Percentiles rank a stretch among this genome's conserved stretches.
Evolutionary conservation across 2,329 filamentous ascomycete species (phyloP).

Genomic region (Neocucurbitaria cava): DNA sequence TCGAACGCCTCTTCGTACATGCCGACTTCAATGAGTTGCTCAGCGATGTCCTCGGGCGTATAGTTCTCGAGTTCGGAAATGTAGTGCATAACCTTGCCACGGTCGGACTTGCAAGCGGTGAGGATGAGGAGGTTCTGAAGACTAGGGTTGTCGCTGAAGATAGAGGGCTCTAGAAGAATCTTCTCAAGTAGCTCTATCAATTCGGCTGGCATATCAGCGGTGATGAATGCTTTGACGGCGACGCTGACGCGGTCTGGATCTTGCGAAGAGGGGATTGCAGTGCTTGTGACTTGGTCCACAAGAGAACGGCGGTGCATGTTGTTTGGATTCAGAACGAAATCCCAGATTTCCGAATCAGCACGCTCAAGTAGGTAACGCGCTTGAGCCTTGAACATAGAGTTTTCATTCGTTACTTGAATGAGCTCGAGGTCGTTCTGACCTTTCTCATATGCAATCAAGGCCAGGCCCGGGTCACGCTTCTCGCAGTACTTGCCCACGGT

Average conservation of each 20-base stretch:
- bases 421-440: conserved; percentile 97
- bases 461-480: conserved; percentile 95
- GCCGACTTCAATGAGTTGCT: conserved; percentile 92
- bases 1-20: conserved; percentile 97
- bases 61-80: conserved; percentile 91
- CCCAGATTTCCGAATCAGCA: conserved; percentile 89
- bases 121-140: conserved; percentile 96
- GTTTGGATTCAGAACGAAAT: conserved; percentile 92
- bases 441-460: conserved; percentile 94
- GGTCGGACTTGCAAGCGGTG: conserved; percentile 96
- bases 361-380: conserved; percentile 93
- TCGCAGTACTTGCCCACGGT: conserved; percentile 97
- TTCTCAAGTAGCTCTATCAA: conserved; percentile 98
- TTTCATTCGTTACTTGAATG: conserved; percentile 98
- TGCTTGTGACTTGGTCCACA: conserved; percentile 85
- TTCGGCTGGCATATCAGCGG: conserved; percentile 88
- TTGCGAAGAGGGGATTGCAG: conserved; percentile 47
- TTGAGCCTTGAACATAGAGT: conserved; percentile 99
- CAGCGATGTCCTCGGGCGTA: conserved; percentile 89
- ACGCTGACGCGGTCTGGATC: conserved; percentile 95
- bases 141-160: conserved; percentile 96
- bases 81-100: conserved; percentile 93
- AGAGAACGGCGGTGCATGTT: conserved; percentile 94
- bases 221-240: conserved; percentile 91
- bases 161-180: conserved; percentile 99